These are phyloP conservation scores for Capsaspora owczarzaki DNA, from an alignment of 78 protist genomes.

Conservation along the genomic window DNA sequence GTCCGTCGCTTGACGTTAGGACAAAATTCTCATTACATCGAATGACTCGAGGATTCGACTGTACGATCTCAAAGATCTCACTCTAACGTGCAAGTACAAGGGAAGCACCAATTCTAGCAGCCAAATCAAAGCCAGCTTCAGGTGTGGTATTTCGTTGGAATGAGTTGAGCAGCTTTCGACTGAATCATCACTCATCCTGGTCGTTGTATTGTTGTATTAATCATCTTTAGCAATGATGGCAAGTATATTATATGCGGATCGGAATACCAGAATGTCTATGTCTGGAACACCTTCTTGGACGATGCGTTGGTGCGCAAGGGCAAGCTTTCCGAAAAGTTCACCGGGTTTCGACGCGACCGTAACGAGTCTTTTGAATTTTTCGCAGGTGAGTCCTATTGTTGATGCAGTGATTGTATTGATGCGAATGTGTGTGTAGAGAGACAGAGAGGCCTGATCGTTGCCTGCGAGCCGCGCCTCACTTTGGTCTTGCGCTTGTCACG, in stretches of 20 bases:
- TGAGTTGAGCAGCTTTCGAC: background rate
- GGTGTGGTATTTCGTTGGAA: background rate
- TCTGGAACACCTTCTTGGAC: conserved; percentile 24
- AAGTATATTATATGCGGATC: conserved; percentile 31
- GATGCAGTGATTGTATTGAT: background rate
- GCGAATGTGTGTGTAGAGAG: background rate
- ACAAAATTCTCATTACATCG: conserved; percentile 35
- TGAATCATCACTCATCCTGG: background rate
- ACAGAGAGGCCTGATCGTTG: too few species aligned
- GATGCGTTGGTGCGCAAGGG: background rate
- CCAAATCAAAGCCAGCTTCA: conserved; percentile 24
- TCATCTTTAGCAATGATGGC: background rate
- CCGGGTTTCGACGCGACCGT: background rate
- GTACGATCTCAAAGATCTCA: conserved; percentile 30
- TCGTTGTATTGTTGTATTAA: background rate
- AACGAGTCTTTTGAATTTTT: background rate
- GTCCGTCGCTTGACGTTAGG: background rate
- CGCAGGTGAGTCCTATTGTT: background rate
- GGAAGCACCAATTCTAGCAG: conserved; percentile 16
- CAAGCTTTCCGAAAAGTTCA: background rate
- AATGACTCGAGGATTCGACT: conserved; percentile 59
- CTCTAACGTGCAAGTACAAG: conserved; percentile 25
- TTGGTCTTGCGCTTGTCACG: background rate
- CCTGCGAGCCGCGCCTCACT: too few species aligned
- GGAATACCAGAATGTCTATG: conserved; percentile 19